phyloP scores from a whole-genome alignment of 805 yeast genomes.

The Hyphopichia homilentoma region DNA sequence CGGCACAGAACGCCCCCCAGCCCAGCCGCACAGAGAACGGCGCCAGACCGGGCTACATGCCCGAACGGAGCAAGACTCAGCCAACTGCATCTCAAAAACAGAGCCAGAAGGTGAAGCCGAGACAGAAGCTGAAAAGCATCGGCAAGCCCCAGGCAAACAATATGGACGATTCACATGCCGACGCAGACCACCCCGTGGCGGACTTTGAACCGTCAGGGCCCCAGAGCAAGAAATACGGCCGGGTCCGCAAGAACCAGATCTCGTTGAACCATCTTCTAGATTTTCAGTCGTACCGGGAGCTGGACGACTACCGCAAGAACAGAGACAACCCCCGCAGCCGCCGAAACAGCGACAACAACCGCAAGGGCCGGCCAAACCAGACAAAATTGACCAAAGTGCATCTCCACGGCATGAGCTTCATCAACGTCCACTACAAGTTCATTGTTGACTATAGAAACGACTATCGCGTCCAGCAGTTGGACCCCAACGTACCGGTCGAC shows the following conservation, averaged over 20 bases:
- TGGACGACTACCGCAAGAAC: constrained; percentile 28
- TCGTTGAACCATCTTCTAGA: constrained; percentile 66
- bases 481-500: constrained; percentile 74
- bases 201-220: no score
- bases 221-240: no score
- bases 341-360: constrained; percentile 9
- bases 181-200: no score
- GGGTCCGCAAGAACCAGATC: constrained; percentile 44
- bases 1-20: no score
- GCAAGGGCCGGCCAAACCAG: constrained; percentile 6
- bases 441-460: constrained; percentile 64
- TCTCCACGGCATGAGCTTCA: constrained; percentile 61
- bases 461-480: constrained; percentile 55
- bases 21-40: no score
- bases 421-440: constrained; percentile 82
- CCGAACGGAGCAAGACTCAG: no score
- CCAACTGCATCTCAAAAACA: no score
- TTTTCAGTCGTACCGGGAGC: constrained; percentile 42
- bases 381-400: constrained; percentile 29
- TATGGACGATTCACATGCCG: no score
- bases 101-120: no score
- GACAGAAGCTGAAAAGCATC: no score
- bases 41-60: no score
- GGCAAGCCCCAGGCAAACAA: no score
- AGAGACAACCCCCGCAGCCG: constrained; percentile 12